Percentiles rank a stretch among this genome's conserved stretches.
phyloP scores from a whole-genome alignment of 139 green algal genomes.

The Chlorella sp. region DNA sequence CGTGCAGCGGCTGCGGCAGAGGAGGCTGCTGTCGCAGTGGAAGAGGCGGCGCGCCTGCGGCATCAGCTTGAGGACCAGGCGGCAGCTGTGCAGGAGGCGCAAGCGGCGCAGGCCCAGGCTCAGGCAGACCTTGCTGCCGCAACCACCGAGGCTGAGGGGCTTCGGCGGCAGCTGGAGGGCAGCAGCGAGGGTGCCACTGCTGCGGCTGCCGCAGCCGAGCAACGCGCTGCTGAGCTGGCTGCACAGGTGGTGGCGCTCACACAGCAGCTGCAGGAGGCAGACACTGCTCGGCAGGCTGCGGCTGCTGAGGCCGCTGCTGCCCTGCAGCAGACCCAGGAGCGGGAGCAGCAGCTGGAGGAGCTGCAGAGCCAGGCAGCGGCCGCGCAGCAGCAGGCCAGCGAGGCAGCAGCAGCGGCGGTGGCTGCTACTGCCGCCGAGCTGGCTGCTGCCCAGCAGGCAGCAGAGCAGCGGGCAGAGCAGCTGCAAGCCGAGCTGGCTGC shows the following conservation, averaged over 20 bases:
- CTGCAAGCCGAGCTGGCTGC: neutral
- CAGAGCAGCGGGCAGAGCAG: neutral
- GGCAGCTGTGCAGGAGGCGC: neutral
- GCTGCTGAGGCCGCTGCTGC: neutral
- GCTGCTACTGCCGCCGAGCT: no score
- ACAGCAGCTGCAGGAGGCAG: neutral
- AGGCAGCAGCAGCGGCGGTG: neutral
- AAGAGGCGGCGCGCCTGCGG: neutral
- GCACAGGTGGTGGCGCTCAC: neutral
- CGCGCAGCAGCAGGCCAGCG: neutral
- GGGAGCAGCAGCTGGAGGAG: slow-evolving; percentile 1
- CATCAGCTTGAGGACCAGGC: neutral
- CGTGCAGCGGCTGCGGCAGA: neutral
- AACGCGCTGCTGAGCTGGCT: neutral
- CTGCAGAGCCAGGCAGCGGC: neutral
- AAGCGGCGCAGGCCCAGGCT: neutral
- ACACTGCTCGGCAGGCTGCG: neutral
- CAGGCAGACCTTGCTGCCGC: neutral
- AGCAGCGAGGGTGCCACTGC: neutral
- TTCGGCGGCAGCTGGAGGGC: neutral
- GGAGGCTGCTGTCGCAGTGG: neutral
- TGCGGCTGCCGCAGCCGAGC: neutral
- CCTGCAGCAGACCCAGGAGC: neutral
- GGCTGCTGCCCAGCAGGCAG: neutral
- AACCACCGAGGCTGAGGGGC: neutral